A percentile compares a stretch with the other conserved stretches of the same genome.
Conservation (phyloP, 1,284 basidiomycete species). For the Chiua sp. region DNA sequence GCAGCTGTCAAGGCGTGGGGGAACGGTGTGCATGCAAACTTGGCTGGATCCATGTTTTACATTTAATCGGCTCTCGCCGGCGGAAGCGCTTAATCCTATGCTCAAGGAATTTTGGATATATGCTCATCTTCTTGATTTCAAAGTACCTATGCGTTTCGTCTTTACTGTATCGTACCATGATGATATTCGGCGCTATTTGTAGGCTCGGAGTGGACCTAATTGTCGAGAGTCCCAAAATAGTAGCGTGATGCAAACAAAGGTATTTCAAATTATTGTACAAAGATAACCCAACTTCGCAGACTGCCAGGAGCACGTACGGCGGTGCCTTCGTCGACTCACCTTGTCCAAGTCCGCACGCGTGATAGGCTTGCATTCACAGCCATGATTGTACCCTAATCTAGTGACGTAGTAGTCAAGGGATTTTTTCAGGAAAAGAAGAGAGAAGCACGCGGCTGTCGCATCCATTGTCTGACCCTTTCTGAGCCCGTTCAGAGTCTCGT, state of each 20-base stretch:
- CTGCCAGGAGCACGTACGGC: constrained; percentile 37
- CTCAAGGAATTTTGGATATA: neutral
- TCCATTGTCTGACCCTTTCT: too few relatives aligned
- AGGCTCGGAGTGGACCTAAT: too few relatives aligned
- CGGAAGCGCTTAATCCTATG: neutral
- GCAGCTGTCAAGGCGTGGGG: constrained; percentile 65
- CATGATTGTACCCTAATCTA: constrained; percentile 85
- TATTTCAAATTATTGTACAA: too few relatives aligned
- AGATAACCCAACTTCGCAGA: constrained; percentile 41
- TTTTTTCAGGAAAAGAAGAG: too few relatives aligned
- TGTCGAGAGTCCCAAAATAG: too few relatives aligned
- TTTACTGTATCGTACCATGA: too few relatives aligned
- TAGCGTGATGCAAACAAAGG: too few relatives aligned
- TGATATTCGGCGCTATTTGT: too few relatives aligned
- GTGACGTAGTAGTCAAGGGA: neutral
- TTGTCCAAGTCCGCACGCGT: constrained; percentile 71
- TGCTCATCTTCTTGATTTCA: neutral
- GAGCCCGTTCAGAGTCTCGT: too few relatives aligned
- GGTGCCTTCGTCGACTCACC: constrained; percentile 71
- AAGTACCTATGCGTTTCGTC: neutral
- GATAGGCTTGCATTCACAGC: constrained; percentile 64
- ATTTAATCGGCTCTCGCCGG: constrained; percentile 46
- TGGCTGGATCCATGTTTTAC: constrained; percentile 75
- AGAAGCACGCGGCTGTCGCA: too few relatives aligned
- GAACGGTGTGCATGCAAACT: constrained; percentile 59